phyloP scores from a whole-genome alignment of 1,284 basidiomycete genomes.

The Pseudozyma tsukubaensis region DNA sequence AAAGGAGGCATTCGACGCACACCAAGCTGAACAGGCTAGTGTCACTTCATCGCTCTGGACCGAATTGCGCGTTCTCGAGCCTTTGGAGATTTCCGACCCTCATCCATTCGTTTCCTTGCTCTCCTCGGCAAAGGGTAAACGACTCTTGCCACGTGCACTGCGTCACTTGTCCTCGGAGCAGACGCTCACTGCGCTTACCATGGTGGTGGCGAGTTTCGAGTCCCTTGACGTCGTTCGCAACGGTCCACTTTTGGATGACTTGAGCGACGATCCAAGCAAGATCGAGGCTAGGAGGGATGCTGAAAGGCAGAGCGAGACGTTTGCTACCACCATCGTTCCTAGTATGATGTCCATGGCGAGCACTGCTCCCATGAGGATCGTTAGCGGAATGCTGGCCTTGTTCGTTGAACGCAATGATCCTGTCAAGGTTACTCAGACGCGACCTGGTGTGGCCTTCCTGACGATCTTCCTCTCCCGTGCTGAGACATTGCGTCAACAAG shows the following conservation, averaged over 20 bases:
- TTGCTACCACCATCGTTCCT: constrained; percentile 86
- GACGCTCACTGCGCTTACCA: constrained; percentile 86
- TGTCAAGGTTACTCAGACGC: constrained; percentile 75
- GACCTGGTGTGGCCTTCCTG: constrained; percentile 92
- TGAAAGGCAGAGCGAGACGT: constrained; percentile 88
- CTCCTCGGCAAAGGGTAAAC: constrained; percentile 90
- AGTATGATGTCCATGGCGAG: constrained; percentile 85
- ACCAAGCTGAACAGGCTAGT: constrained; percentile 46
- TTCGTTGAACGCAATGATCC: constrained; percentile 85
- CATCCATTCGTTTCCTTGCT: constrained; percentile 97
- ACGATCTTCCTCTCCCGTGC: constrained; percentile 92
- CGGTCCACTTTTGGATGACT: constrained; percentile 39
- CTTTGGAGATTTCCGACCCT: constrained; percentile 92
- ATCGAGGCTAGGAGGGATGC: constrained; percentile 73
- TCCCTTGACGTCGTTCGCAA: constrained; percentile 77
- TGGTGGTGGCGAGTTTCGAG: constrained; percentile 91
- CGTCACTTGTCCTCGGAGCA: constrained; percentile 85
- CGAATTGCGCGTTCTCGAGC: constrained; percentile 84
- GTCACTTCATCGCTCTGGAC: constrained; percentile 76
- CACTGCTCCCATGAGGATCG: constrained; percentile 80
- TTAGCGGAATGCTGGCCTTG: constrained; percentile 87
- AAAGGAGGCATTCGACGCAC: constrained; percentile 28
- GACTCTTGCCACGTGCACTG: constrained; percentile 86
- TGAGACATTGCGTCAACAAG: constrained; percentile 82
- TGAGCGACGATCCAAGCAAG: constrained; percentile 27